Evolutionary conservation across 2,329 filamentous ascomycete genomes (phyloP), one percentile per base, ranked within the genome.

Genomic region (Colletotrichum sp.): DNA sequence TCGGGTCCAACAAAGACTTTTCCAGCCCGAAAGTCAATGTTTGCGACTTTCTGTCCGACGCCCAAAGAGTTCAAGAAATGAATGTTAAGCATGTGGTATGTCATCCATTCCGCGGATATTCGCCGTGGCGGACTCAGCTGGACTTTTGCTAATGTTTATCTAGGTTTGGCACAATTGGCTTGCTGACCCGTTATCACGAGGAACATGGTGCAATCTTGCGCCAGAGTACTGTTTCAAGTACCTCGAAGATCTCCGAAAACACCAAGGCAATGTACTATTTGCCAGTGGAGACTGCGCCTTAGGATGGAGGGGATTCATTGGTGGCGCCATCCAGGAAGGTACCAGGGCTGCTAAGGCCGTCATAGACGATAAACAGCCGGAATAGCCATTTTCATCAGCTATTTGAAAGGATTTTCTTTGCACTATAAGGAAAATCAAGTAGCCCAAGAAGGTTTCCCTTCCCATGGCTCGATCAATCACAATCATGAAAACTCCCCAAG

Each of bases 41-140:
- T 83, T 10, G 86, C 85, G 22, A 85, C 87, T 56, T 84, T 88
- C 6, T 80, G 87, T 3, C 86, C 85, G 0, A 86, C 88, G 18
- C 86, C 65, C 70, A 83, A 13, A 79, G 81, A 5, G 77, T 85
- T 79, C 79, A 83, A 18, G 79, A 80, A 0, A 83, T 83, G 81
- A 66, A 81, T 5, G 77, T 82, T 7, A 48, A 48, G 39, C 39
- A 12, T n/a, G 39, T 48, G 39, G 18, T 48, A 48, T 12, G 39
- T 48, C 9, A 22, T 9, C 18, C 6, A n/a, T 12, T 7, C 8
- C 39, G 39, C 18, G 22, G 3, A n/a, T 12, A 22, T 8, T 13
- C 12, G 43, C 43, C n/a, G 8, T 52, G 39, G 9, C 18, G 9
- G 9, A 48, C 39, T 25, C 12, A 52, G 43, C 12, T n/a, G 4